Evolutionary conservation across 805 yeast species (phyloP).

Genomic region (Monosporozyma solicola): DNA sequence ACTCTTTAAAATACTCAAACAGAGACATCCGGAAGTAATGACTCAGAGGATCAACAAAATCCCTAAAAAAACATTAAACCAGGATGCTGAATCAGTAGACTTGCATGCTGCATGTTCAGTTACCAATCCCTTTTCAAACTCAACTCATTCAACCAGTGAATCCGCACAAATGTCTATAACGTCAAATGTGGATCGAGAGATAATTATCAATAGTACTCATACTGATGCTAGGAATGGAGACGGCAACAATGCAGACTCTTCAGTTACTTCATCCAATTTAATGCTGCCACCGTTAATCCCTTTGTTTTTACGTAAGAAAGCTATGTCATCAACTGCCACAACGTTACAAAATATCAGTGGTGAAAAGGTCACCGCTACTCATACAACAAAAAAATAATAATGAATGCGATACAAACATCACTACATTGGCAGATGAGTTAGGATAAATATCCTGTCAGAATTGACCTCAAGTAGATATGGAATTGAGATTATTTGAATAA

Average conservation of each 20-base stretch:
- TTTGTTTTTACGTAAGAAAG: background rate
- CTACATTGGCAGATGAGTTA: too few species aligned
- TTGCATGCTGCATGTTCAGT: background rate
- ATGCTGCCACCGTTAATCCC: background rate
- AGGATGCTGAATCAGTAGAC: background rate
- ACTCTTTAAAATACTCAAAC: background rate
- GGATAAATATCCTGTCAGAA: too few species aligned
- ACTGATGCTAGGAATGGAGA: background rate
- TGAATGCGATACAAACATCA: too few species aligned
- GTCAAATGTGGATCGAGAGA: background rate
- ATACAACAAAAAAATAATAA: background rate
- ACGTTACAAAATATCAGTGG: conserved; percentile 13
- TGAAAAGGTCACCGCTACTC: background rate
- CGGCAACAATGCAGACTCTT: background rate
- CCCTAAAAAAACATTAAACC: background rate
- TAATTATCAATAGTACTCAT: background rate
- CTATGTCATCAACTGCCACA: conserved; percentile 11
- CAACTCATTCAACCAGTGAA: background rate
- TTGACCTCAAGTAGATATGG: too few species aligned
- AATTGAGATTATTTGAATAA: too few species aligned
- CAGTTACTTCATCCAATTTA: background rate
- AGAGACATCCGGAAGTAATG: background rate
- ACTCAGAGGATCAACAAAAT: background rate
- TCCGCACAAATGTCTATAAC: background rate
- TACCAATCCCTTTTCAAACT: background rate